phyloP scores from a whole-genome alignment of 257 asterid species.

The Solanum etuberosum region DNA sequence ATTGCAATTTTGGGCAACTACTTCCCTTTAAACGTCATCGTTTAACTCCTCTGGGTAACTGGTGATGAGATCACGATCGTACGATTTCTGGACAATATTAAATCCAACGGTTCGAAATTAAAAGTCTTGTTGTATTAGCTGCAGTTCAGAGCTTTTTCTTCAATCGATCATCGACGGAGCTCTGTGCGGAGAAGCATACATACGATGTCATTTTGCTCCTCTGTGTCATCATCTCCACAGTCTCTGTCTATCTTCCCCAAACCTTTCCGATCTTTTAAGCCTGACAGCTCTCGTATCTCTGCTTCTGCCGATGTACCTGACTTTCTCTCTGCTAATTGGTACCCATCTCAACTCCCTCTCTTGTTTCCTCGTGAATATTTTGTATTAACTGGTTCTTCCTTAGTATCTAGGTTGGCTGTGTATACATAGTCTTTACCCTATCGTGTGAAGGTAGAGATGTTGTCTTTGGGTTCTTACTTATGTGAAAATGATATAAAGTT shows the following conservation, averaged over 20 bases:
- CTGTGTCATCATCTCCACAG: slow-evolving; percentile 12
- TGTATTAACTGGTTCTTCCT: background rate
- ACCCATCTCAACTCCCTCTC: background rate
- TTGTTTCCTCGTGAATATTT: background rate
- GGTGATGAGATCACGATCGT: background rate
- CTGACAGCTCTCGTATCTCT: slow-evolving; percentile 22
- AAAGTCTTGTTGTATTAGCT: background rate
- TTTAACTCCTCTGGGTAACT: background rate
- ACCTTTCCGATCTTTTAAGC: slow-evolving; percentile 18
- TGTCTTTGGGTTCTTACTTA: background rate
- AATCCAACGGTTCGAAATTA: background rate
- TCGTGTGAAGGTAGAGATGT: background rate
- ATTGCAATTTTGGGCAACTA: background rate
- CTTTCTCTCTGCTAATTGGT: slow-evolving; percentile 79
- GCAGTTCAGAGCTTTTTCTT: background rate
- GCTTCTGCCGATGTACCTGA: slow-evolving; percentile 85
- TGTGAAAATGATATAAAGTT: background rate
- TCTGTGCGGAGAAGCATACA: background rate
- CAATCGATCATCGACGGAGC: background rate
- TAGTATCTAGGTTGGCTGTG: background rate
- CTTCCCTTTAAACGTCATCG: background rate
- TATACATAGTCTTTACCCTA: background rate
- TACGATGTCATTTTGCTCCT: slow-evolving; percentile 48
- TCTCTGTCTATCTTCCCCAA: slow-evolving; percentile 7
- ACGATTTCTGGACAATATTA: background rate